phyloP scores from a whole-genome alignment of 352 stramenopile species.

The Globisporangium radiosum region DNA sequence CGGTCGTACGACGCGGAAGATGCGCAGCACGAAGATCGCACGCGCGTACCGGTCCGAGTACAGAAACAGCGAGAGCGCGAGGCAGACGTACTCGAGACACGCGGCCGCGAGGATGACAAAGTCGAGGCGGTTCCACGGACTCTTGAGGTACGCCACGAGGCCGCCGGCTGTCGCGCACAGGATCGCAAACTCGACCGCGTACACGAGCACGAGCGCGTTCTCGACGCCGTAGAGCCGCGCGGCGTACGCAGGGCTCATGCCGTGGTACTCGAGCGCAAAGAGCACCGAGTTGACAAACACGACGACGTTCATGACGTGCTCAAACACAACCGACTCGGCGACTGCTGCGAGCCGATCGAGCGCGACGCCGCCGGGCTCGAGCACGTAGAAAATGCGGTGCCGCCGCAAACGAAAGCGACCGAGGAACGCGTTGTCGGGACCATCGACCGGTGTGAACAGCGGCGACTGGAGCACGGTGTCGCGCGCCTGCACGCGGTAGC shows the following conservation, averaged over 20 bases:
- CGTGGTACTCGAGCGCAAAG: conserved; percentile 74
- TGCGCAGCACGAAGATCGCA: conserved; percentile 69
- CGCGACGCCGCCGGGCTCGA: conserved; percentile 35
- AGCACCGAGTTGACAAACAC: conserved; percentile 73
- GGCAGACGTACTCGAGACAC: conserved; percentile 59
- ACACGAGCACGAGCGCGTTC: conserved; percentile 67
- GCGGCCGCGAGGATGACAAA: conserved; percentile 61
- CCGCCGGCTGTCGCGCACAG: conserved; percentile 46
- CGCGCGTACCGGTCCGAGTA: conserved; percentile 64
- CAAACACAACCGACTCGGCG: conserved; percentile 52
- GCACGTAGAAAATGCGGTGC: conserved; percentile 59
- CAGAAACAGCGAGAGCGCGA: conserved; percentile 44
- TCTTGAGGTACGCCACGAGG: conserved; percentile 63
- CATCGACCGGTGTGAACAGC: conserved; percentile 32
- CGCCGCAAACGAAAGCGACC: conserved; percentile 47
- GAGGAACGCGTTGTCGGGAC: conserved; percentile 53
- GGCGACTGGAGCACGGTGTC: conserved; percentile 40
- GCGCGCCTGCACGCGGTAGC: conserved; percentile 18
- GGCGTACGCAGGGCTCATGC: conserved; percentile 52
- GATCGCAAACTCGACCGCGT: conserved; percentile 60
- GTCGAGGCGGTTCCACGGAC: conserved; percentile 77
- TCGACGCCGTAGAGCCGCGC: conserved; percentile 52
- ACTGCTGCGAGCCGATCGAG: conserved; percentile 48
- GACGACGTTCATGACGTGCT: conserved; percentile 72
- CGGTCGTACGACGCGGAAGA: conserved; percentile 72